These are phyloP conservation scores for Mimosa bimucronata DNA, from an alignment of 306 rosid genomes.

Conservation along the genomic window DNA sequence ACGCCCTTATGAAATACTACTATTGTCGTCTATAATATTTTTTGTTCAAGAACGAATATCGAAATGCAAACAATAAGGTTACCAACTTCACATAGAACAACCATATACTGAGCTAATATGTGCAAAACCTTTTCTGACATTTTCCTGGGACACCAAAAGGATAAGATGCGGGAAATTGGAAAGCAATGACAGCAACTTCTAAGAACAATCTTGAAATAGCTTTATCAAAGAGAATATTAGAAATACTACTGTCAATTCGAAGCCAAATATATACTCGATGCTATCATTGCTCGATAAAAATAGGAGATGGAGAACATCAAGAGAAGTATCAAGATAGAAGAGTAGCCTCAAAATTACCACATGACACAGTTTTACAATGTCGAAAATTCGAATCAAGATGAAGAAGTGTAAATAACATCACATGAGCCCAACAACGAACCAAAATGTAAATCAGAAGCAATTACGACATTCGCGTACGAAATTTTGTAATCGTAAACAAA, in stretches of 20 bases:
- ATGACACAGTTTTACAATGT: not conserved
- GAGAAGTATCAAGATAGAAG: too few relatives aligned
- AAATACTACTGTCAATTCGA: too few relatives aligned
- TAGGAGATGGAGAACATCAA: too few relatives aligned
- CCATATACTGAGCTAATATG: not conserved
- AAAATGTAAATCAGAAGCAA: not conserved
- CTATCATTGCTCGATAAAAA: not conserved
- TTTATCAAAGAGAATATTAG: too few relatives aligned
- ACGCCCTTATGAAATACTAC: not conserved
- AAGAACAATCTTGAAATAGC: not conserved
- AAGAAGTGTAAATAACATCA: too few relatives aligned
- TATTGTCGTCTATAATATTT: not conserved
- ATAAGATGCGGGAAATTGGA: not conserved
- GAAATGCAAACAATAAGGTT: not conserved
- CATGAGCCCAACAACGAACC: not conserved
- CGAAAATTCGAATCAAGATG: not conserved
- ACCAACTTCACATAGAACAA: not conserved
- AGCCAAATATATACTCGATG: not conserved
- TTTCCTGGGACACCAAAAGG: not conserved
- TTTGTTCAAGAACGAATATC: not conserved
- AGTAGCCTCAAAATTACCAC: not conserved
- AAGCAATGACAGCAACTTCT: not conserved
- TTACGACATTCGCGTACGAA: not conserved
- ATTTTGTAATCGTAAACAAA: conserved; percentile 1
- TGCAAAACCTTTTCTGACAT: not conserved